Evolutionary conservation across 306 rosid species (phyloP).

Genomic region (Datisca glomerata): DNA sequence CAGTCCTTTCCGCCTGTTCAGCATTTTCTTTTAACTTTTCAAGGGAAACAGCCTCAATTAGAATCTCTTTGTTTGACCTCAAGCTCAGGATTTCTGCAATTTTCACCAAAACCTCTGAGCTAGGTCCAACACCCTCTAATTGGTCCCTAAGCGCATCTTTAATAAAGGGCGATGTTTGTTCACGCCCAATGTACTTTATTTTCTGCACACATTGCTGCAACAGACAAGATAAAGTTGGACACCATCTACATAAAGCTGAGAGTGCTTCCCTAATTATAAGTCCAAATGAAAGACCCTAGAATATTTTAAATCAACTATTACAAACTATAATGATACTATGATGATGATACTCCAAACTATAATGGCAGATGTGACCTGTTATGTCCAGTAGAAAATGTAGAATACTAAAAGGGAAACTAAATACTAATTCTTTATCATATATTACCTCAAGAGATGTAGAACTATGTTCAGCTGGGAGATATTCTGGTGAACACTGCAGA

Average conservation of each 20-base stretch:
- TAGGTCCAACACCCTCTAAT: conserved; percentile 53
- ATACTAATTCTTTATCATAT: conserved; percentile 2
- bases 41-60: conserved; percentile 96
- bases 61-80: conserved; percentile 71
- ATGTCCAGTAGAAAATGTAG: too few species aligned
- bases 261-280: conserved; percentile 2
- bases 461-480: conserved; percentile 53
- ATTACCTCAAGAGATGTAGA: conserved; percentile 69
- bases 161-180: conserved; percentile 40
- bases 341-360: too few species aligned
- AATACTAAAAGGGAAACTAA: too few species aligned
- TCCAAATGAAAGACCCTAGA: too few species aligned
- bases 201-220: conserved; percentile 75
- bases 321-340: too few species aligned
- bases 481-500: conserved; percentile 46
- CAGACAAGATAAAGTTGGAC: too few species aligned
- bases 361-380: too few species aligned
- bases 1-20: conserved; percentile 76
- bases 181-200: conserved; percentile 59
- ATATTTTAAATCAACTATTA: too few species aligned
- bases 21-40: conserved; percentile 94
- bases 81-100: conserved; percentile 62
- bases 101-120: conserved; percentile 57
- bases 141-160: conserved; percentile 56
- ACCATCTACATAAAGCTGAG: background rate